Conservation (phyloP, 1,284 basidiomycete genomes). For the Ganoderma meredithae region DNA sequence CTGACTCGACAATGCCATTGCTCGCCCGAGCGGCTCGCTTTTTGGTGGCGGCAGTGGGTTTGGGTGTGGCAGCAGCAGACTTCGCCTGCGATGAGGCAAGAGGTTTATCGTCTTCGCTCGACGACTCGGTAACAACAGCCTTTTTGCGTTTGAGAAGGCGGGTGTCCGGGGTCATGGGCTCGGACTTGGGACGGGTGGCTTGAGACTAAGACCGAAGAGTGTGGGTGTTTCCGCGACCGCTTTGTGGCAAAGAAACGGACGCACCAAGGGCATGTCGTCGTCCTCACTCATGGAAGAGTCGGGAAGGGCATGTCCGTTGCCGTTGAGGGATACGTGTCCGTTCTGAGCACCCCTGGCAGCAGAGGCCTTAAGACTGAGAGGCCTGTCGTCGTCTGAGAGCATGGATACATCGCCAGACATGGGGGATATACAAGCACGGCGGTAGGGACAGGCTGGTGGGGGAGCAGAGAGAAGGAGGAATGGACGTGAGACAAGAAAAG, state of each 20-base stretch:
- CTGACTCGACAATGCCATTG: slow-evolving; percentile 39
- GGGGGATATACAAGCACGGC: slow-evolving; percentile 23
- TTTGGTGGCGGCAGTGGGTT: slow-evolving; percentile 38
- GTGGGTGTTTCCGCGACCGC: slow-evolving; percentile 26
- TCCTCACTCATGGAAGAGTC: slow-evolving; percentile 68
- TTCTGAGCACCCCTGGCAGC: slow-evolving; percentile 34
- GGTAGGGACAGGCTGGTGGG: slow-evolving; percentile 29
- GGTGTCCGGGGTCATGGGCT: slow-evolving; percentile 51
- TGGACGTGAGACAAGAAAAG: slow-evolving; percentile 40
- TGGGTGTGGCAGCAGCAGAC: slow-evolving; percentile 48
- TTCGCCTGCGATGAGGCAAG: slow-evolving; percentile 72
- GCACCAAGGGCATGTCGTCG: slow-evolving; percentile 74
- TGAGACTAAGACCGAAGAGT: slow-evolving; percentile 46
- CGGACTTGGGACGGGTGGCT: slow-evolving; percentile 53
- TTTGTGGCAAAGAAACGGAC: slow-evolving; percentile 35
- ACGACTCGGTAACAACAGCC: slow-evolving; percentile 54
- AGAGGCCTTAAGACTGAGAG: slow-evolving; percentile 55
- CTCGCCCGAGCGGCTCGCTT: slow-evolving; percentile 45
- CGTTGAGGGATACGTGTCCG: slow-evolving; percentile 50
- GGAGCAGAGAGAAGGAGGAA: slow-evolving; percentile 36
- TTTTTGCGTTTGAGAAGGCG: slow-evolving; percentile 67
- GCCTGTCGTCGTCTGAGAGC: slow-evolving; percentile 73
- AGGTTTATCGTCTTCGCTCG: slow-evolving; percentile 76
- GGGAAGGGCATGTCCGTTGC: slow-evolving; percentile 50
- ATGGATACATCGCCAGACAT: slow-evolving; percentile 59